These are phyloP conservation scores for Melanogaster broomeanus DNA, from an alignment of 768 basidiomycete species.

Conservation along the genomic window DNA sequence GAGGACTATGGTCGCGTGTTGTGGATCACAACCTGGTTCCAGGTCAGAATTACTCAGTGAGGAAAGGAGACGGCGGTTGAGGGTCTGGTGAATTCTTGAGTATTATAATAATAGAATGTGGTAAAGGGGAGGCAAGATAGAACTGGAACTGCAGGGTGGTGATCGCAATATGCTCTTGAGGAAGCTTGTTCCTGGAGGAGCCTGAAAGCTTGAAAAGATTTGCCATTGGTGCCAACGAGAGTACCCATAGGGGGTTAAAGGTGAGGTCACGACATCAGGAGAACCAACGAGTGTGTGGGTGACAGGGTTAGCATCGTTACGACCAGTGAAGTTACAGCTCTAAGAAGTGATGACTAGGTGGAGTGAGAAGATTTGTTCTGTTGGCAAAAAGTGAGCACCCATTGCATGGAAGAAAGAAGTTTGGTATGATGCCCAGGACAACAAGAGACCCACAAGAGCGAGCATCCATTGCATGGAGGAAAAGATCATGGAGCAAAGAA, in stretches of 20 bases:
- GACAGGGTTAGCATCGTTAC: conserved; percentile 99
- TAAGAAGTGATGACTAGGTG: conserved; percentile 96
- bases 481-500: too few species aligned
- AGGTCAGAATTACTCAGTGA: conserved; percentile 27
- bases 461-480: too few species aligned
- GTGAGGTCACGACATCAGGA: conserved; percentile 93
- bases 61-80: conserved; percentile 36
- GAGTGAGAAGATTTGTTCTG: not conserved
- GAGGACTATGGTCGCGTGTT: conserved; percentile 47
- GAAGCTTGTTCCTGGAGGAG: conserved; percentile 89
- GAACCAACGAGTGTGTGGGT: conserved; percentile 97
- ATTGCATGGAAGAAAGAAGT: too few species aligned
- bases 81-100: conserved; percentile 36
- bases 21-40: conserved; percentile 32
- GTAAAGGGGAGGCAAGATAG: conserved; percentile 57
- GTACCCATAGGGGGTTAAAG: conserved; percentile 97
- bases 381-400: not conserved
- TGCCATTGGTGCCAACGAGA: conserved; percentile 88
- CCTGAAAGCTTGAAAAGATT: conserved; percentile 94
- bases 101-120: conserved; percentile 54
- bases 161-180: conserved; percentile 84
- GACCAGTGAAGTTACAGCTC: conserved; percentile 99
- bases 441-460: too few species aligned
- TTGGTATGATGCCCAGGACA: too few species aligned
- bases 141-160: conserved; percentile 59